Base-by-base conservation (phyloP, 2,329 filamentous ascomycete species). In the Neofusicoccum umdonicola region DNA sequence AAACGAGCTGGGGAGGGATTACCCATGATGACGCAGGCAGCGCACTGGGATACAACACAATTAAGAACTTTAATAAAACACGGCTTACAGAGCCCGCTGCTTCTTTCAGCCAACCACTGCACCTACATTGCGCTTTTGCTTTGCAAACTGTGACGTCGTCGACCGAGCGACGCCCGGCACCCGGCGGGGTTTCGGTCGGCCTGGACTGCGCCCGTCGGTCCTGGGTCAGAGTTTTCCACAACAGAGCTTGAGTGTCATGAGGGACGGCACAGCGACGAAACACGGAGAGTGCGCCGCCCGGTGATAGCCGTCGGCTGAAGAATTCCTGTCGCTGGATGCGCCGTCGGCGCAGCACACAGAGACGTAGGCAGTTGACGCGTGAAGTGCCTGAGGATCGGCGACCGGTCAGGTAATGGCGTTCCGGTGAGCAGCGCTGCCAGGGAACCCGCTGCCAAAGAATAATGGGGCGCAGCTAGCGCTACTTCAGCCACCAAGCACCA, bases 371-470 rank as follows among this genome's bases (percentile, higher is more conserved):
- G 45, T 62, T 42, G 54, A 44, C 54, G 54, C 54, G 54, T 13
- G 54, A 58, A 58, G 41, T 60, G 44, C 42, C 56, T 60, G 56
- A 58, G 44, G 54, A 51, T 50, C 45, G 45, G 6, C 45, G 45
- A 62, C 50, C 60, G 60, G 45, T 50, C 60, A 62, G 34, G 37
- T 31, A 31, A 31, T 7, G 27, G 27, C 27, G 27, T 41, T 41
- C 45, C 45, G 58, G 58, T 62, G 41, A 58, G 22, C 37, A 37
- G 15, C n/a, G 42, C 56, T 15, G 41, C 42, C 56, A 60, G 56
- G 56, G 56, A 60, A 60, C 15, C 56, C 56, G 42, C 56, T 47
- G 42, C 42, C 34, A 54, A 37, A 39, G n/a, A 15, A 35, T 37
- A 47, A 15, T 47, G 41, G 19, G 27, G 41, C 56, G 42, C 56